Evolutionary conservation across 495 filamentous ascomycete species (phyloP).

Genomic region (Neurospora sublineolata): DNA sequence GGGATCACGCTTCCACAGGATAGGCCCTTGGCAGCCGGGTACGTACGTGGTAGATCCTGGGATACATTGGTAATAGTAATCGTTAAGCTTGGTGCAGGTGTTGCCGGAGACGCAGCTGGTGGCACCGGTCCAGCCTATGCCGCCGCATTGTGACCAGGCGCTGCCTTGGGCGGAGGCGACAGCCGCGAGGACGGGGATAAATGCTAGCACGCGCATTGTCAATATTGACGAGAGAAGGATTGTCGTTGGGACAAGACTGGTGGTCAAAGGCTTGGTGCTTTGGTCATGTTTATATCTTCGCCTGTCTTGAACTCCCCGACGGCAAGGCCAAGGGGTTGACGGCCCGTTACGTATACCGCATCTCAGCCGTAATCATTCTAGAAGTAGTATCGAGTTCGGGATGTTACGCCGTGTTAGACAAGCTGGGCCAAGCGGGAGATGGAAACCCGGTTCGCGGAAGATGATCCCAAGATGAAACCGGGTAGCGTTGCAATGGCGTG

Average conservation of each 20-base stretch:
- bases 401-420: neutral
- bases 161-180: conserved; percentile 13
- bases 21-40: neutral
- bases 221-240: neutral
- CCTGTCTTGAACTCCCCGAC: neutral
- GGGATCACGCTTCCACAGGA: neutral
- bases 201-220: conserved; percentile 8
- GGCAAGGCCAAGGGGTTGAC: neutral
- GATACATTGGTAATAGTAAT: neutral
- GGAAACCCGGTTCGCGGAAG: neutral
- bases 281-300: neutral
- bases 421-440: neutral
- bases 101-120: conserved; percentile 8
- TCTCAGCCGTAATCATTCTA: neutral
- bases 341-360: neutral
- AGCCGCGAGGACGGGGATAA: conserved; percentile 6
- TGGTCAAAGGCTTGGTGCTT: neutral
- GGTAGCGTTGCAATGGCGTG: neutral
- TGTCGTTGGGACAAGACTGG: neutral
- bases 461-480: neutral
- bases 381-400: neutral
- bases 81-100: conserved; percentile 4
- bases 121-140: conserved; percentile 2
- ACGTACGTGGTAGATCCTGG: conserved; percentile 8
- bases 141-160: conserved; percentile 14